A percentile compares a stretch with the other conserved stretches of the same genome.
phyloP scores from a whole-genome alignment of 129 eudicot species.

The Flaveria trinervia region DNA sequence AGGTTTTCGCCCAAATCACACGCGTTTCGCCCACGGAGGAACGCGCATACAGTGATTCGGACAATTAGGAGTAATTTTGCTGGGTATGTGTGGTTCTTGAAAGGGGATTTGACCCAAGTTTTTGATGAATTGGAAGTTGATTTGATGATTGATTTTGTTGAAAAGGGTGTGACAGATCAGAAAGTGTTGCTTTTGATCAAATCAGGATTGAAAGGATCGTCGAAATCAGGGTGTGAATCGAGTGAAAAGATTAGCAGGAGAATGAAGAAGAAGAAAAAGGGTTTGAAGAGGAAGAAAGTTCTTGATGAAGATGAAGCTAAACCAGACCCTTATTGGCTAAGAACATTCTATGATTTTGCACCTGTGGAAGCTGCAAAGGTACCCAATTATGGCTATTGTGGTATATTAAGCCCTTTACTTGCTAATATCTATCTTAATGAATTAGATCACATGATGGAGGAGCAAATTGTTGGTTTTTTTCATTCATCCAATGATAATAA shows the following conservation, averaged over 20 bases:
- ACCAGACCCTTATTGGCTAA: conserved; percentile 97
- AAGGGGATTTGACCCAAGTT: conserved; percentile 68
- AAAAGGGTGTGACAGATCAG: conserved; percentile 70
- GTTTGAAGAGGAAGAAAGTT: conserved; percentile 56
- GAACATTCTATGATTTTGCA: conserved; percentile 78
- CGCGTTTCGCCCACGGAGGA: conserved; percentile 84
- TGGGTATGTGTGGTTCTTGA: conserved; percentile 87
- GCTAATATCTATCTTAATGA: conserved; percentile 84
- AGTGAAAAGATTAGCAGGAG: conserved; percentile 28
- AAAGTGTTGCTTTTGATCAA: conserved; percentile 72
- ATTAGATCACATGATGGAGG: conserved; percentile 88
- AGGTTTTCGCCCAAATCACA: conserved; percentile 72
- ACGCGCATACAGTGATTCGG: conserved; percentile 76
- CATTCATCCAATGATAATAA: conserved; percentile 46
- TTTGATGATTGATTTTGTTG: conserved; percentile 51
- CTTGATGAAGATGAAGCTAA: conserved; percentile 85
- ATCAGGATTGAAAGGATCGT: conserved; percentile 45
- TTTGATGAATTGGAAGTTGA: conserved; percentile 54
- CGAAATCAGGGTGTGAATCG: conserved; percentile 15
- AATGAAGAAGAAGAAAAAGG: conserved; percentile 56
- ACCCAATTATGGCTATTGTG: conserved; percentile 85
- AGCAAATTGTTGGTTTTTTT: conserved; percentile 50
- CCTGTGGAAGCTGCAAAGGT: conserved; percentile 85
- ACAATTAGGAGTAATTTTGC: conserved; percentile 89
- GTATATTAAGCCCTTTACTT: conserved; percentile 87